Conservation (phyloP, 2,329 filamentous ascomycete species). For the Teratosphaeria destructans region DNA sequence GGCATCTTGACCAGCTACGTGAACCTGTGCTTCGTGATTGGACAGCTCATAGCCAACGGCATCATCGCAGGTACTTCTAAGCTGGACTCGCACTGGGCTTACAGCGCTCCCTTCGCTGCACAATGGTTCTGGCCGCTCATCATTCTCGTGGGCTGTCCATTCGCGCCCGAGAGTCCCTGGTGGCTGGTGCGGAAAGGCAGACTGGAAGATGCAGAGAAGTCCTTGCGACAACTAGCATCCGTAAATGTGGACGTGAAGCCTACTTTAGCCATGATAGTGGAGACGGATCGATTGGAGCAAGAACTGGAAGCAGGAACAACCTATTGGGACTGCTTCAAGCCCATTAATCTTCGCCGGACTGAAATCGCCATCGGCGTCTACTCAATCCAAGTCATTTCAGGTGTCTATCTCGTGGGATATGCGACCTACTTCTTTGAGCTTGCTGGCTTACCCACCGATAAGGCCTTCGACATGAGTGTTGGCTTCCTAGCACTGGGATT, state of each 20-base stretch:
- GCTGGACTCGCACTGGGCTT: constrained; percentile 31
- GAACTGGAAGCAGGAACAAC: constrained; percentile 30
- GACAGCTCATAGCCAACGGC: constrained; percentile 44
- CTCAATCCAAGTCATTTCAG: constrained; percentile 33
- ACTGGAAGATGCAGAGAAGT: constrained; percentile 25
- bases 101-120: constrained; percentile 34
- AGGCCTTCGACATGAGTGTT: constrained; percentile 33
- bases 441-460: constrained; percentile 29
- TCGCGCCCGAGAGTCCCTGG: constrained; percentile 25
- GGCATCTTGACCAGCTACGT: constrained; percentile 50
- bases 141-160: constrained; percentile 27
- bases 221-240: constrained; percentile 27
- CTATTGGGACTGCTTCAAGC: constrained; percentile 32
- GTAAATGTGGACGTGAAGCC: constrained; percentile 30
- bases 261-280: constrained; percentile 30
- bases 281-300: constrained; percentile 27
- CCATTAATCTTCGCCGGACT: constrained; percentile 33
- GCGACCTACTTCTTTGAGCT: constrained; percentile 40
- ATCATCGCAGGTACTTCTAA: constrained; percentile 27
- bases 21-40: constrained; percentile 53
- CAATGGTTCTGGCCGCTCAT: constrained; percentile 35
- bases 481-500: constrained; percentile 34
- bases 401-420: constrained; percentile 34
- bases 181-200: constrained; percentile 28
- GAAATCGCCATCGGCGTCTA: constrained; percentile 36